phyloP scores from a whole-genome alignment of 371 early-diverging fungal species.

The Chytridium lagenaria region DNA sequence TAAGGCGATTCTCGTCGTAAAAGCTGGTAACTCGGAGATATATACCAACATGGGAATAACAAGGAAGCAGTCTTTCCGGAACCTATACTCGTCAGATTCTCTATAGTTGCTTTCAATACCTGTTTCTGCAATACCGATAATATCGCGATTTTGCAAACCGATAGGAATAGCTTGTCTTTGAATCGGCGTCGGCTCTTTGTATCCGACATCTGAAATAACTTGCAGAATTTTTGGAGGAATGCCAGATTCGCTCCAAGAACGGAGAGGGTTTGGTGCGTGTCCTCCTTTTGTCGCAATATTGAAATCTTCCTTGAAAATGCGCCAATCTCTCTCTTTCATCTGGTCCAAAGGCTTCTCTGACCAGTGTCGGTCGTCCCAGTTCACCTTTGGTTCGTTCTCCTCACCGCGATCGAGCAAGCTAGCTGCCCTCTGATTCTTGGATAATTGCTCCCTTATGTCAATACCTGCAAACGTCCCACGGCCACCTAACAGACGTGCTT shows the following conservation, averaged over 20 bases:
- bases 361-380: slow-evolving; percentile 89
- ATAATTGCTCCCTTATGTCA: slow-evolving; percentile 78
- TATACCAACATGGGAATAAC: slow-evolving; percentile 94
- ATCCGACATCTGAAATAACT: slow-evolving; percentile 81
- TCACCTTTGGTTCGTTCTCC: slow-evolving; percentile 69
- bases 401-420: slow-evolving; percentile 72
- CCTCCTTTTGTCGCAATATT: slow-evolving; percentile 92
- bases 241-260: slow-evolving; percentile 86
- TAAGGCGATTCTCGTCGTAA: slow-evolving; percentile 69
- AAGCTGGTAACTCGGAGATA: slow-evolving; percentile 78
- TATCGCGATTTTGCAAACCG: slow-evolving; percentile 88
- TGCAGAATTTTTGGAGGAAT: slow-evolving; percentile 71
- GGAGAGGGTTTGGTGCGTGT: slow-evolving; percentile 87
- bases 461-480: slow-evolving; percentile 92
- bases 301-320: slow-evolving; percentile 98
- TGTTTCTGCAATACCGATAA: slow-evolving; percentile 98
- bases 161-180: slow-evolving; percentile 97
- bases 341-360: slow-evolving; percentile 86
- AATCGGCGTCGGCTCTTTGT: slow-evolving; percentile 96
- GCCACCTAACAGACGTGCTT: slow-evolving; percentile 82
- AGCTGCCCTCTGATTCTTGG: slow-evolving; percentile 74
- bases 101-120: slow-evolving; percentile 59
- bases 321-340: slow-evolving; percentile 98
- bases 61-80: slow-evolving; percentile 97
- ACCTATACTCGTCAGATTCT: slow-evolving; percentile 15